phyloP scores from a whole-genome alignment of 768 basidiomycete species.

The Boletus patriciae region DNA sequence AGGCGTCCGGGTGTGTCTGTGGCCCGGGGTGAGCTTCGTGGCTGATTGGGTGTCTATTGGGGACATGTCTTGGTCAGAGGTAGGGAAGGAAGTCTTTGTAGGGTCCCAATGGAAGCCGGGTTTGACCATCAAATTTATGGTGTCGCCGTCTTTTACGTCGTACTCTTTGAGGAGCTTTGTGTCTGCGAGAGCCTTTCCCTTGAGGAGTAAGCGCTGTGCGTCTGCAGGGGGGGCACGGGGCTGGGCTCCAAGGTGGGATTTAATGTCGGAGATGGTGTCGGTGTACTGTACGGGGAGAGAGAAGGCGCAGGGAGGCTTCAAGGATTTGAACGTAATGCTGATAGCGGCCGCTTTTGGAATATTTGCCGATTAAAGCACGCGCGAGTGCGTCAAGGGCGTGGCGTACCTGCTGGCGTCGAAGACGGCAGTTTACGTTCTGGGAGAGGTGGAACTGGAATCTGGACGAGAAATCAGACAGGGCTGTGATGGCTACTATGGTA shows the following conservation, averaged over 20 bases:
- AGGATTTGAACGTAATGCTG: slow-evolving; percentile 82
- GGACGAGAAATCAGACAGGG: slow-evolving; percentile 13
- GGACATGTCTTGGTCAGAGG: slow-evolving; percentile 21
- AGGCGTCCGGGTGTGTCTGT: slow-evolving; percentile 65
- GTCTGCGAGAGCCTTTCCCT: slow-evolving; percentile 93
- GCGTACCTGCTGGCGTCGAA: slow-evolving; percentile 35
- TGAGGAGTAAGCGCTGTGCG: slow-evolving; percentile 82
- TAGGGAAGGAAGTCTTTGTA: slow-evolving; percentile 35
- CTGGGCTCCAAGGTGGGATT: slow-evolving; percentile 66
- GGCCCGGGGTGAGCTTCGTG: slow-evolving; percentile 31
- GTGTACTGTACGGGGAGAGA: slow-evolving; percentile 71
- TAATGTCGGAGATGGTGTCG: slow-evolving; percentile 82
- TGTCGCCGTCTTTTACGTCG: slow-evolving; percentile 74
- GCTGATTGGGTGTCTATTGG: slow-evolving; percentile 22
- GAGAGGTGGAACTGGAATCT: slow-evolving; percentile 63
- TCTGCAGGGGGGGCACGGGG: slow-evolving; percentile 74
- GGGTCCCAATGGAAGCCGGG: slow-evolving; percentile 69
- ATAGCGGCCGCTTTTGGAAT: slow-evolving; percentile 35
- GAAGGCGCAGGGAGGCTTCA: slow-evolving; percentile 81
- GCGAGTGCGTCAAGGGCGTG: not conserved
- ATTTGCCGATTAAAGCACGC: slow-evolving; percentile 12
- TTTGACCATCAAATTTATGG: slow-evolving; percentile 85
- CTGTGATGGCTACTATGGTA: not conserved
- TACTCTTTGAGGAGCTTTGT: slow-evolving; percentile 90
- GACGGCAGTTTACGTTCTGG: slow-evolving; percentile 48